Base-by-base conservation (phyloP, 352 stramenopile genomes). In the Globisporangium heterothallicum region DNA sequence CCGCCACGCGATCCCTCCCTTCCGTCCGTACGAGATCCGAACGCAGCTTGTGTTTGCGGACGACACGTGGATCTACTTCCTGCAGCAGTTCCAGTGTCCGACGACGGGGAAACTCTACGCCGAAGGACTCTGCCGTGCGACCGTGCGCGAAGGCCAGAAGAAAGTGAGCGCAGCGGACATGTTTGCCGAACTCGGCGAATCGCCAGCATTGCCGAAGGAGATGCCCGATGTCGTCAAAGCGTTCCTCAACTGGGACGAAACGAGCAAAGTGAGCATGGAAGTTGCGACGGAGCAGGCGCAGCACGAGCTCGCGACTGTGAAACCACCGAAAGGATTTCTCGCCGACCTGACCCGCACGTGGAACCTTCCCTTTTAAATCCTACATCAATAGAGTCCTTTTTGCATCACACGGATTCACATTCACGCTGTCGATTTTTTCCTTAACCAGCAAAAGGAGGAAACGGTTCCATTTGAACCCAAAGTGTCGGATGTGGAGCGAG, bases 21-120 rank as follows among this genome's bases (percentile, higher is more conserved):
- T 86, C 51, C 57, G 67, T 9, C 57, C 74, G 9, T 88, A 88
- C 49, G 74, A 88, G 54, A 72, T 88, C 42, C 74, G 68, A 53
- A 74, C 77, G 27, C 56, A 70, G 35, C 50, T 86, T 38, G 58
- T 79, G 22, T 73, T 78, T 48, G 76, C 62, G 56, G 77, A 88
- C 50, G 74, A 84, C 24, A 45, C 59, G 25, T 86, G 74, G 74
- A 69, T 81, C 46, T 88, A 83, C 57, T 53, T 88, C n/a, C 47
- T 78, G 38, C 74, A 88, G 18, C 64, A 68, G 27, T 84, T 86
- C 49, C 62, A 80, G 32, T 80, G 78, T 35, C 72, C 70, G 8
- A 59, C 24, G 8, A 79, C 59, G 8, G 70, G 70, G 34, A 81
- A 73, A 42, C 41, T 84, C 18, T 84, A 71, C 43, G 75, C 75